Conservation (phyloP, 1,139 yeast species). For the Yamadazyma triangularis region DNA sequence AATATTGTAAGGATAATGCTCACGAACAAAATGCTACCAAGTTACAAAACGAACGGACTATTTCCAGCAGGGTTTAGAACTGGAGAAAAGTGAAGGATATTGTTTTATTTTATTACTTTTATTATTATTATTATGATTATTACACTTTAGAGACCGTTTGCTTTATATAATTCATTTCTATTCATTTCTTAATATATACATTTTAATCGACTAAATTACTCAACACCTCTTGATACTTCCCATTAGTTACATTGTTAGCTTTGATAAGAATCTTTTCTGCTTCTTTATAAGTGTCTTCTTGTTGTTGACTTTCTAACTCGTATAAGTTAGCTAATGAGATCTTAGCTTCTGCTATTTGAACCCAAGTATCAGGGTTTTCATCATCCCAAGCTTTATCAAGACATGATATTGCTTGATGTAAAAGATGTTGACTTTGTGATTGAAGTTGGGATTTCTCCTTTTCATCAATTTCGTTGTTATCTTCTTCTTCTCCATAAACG, state of each 20-base stretch:
- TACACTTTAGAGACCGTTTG: too few species aligned
- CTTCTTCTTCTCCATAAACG: constrained; percentile 52
- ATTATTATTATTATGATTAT: too few species aligned
- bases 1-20: constrained; percentile 74
- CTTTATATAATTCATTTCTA: too few species aligned
- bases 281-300: constrained; percentile 55
- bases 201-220: constrained; percentile 38
- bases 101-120: too few species aligned
- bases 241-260: constrained; percentile 75
- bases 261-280: constrained; percentile 62
- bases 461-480: constrained; percentile 34
- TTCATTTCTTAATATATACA: too few species aligned
- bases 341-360: constrained; percentile 76
- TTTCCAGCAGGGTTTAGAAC: constrained; percentile 13
- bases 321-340: constrained; percentile 73
- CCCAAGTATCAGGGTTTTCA: constrained; percentile 78
- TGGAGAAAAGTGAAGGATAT: neutral
- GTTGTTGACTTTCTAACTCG: constrained; percentile 61
- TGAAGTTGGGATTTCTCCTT: constrained; percentile 42
- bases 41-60: constrained; percentile 41
- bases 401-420: constrained; percentile 53
- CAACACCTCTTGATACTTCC: constrained; percentile 60
- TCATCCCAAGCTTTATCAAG: constrained; percentile 58
- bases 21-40: constrained; percentile 45
- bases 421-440: constrained; percentile 43